These are phyloP conservation scores for Trichosporon sp. DNA, from an alignment of 1,284 basidiomycete genomes.

Conservation along the genomic window DNA sequence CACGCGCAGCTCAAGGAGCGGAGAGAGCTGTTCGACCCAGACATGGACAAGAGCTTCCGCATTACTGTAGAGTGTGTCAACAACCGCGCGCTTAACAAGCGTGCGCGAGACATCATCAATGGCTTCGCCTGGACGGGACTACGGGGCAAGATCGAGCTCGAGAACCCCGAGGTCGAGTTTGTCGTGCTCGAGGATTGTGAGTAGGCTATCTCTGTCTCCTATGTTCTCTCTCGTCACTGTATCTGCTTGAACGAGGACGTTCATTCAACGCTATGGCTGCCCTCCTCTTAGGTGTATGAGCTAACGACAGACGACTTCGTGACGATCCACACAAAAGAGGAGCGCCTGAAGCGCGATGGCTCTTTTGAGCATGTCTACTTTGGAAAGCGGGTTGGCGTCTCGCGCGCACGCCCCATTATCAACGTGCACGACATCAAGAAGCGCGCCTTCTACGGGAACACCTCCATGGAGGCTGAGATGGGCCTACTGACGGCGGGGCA, in stretches of 20 bases:
- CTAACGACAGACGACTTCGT: conserved; percentile 29
- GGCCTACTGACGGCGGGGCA: conserved; percentile 95
- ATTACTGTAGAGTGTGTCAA: conserved; percentile 73
- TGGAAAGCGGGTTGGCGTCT: conserved; percentile 73
- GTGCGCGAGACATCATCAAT: conserved; percentile 59
- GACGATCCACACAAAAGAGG: conserved; percentile 22
- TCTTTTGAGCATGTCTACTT: conserved; percentile 68
- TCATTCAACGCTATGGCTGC: no score
- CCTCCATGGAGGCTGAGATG: conserved; percentile 95
- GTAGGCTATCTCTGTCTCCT: neutral
- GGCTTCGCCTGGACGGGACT: conserved; percentile 70
- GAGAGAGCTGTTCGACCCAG: conserved; percentile 56
- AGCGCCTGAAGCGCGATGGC: conserved; percentile 54
- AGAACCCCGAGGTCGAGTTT: conserved; percentile 69
- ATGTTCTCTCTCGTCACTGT: neutral
- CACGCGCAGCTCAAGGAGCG: conserved; percentile 57
- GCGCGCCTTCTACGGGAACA: conserved; percentile 87
- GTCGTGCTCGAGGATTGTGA: conserved; percentile 86
- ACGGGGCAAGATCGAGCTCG: conserved; percentile 75
- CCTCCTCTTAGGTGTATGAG: no score
- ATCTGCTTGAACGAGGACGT: neutral
- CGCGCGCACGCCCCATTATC: conserved; percentile 64
- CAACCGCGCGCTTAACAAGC: conserved; percentile 16
- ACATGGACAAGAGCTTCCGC: conserved; percentile 68
- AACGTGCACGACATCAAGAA: conserved; percentile 80